Evolutionary conservation across 108 stramenopile genomes (phyloP).

Genomic region (Aurantiochytrium sp.): DNA sequence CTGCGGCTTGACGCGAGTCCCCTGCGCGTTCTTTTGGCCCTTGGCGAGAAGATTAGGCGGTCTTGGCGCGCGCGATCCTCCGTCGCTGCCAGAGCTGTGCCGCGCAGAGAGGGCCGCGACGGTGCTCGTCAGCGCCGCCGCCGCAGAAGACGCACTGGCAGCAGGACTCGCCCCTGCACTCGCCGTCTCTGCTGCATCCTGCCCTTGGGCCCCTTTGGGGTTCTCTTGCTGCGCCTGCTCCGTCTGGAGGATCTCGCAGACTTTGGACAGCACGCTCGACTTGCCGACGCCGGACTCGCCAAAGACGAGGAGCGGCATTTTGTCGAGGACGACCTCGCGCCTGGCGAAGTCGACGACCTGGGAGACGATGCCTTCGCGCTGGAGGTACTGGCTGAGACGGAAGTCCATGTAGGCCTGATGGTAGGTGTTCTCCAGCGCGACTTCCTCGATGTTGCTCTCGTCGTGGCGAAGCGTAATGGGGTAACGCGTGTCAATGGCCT

Average conservation of each 20-base stretch:
- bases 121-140: too few relatives aligned
- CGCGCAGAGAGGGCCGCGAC: too few relatives aligned
- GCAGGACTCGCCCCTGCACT: too few relatives aligned
- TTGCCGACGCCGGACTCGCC: conserved; percentile 1
- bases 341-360: background rate
- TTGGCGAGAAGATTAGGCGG: background rate
- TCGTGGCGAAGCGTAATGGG: background rate
- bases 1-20: background rate
- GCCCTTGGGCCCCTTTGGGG: too few relatives aligned
- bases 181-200: too few relatives aligned
- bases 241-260: background rate
- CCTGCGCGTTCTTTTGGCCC: background rate
- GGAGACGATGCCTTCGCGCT: background rate
- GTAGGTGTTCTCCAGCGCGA: background rate
- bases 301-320: background rate
- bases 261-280: conserved; percentile 5
- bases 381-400: background rate
- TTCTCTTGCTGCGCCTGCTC: background rate
- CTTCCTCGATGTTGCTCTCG: background rate
- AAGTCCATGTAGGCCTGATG: conserved; percentile 11
- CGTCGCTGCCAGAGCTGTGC: too few relatives aligned
- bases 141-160: too few relatives aligned
- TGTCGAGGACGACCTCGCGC: background rate
- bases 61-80: too few relatives aligned
- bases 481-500: background rate